A percentile compares a stretch with the other conserved stretches of the same genome.
Conservation (phyloP, 495 filamentous ascomycete species). For the Articulospora tetracladia region DNA sequence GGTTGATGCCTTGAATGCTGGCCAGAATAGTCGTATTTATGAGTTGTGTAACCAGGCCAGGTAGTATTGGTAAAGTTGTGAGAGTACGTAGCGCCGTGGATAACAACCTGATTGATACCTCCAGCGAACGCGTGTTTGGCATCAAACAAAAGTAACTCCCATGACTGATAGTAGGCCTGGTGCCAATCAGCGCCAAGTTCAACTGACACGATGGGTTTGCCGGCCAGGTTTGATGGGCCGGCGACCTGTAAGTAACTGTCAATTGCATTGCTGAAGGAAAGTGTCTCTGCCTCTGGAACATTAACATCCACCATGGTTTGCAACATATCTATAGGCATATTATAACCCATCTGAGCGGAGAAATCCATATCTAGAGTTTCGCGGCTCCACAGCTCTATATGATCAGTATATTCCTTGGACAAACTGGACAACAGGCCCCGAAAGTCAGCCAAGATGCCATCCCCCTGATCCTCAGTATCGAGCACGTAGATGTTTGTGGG, state of each 20-base stretch:
- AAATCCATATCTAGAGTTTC: slow-evolving; percentile 32
- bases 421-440: slow-evolving; percentile 24
- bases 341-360: slow-evolving; percentile 45
- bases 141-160: slow-evolving; percentile 26
- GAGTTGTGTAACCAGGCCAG: slow-evolving; percentile 46
- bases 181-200: slow-evolving; percentile 33
- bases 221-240: slow-evolving; percentile 37
- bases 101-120: slow-evolving; percentile 41
- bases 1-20: slow-evolving; percentile 41
- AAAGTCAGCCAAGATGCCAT: slow-evolving; percentile 3
- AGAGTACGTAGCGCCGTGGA: slow-evolving; percentile 42
- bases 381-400: slow-evolving; percentile 31
- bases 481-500: neutral
- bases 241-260: slow-evolving; percentile 44
- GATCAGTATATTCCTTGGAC: slow-evolving; percentile 24
- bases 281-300: slow-evolving; percentile 44
- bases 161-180: slow-evolving; percentile 28
- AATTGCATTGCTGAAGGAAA: slow-evolving; percentile 27
- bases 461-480: neutral
- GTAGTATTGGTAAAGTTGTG: slow-evolving; percentile 21
- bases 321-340: slow-evolving; percentile 44
- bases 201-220: slow-evolving; percentile 36
- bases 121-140: slow-evolving; percentile 35
- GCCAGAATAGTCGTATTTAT: slow-evolving; percentile 39
- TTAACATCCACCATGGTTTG: slow-evolving; percentile 34